phyloP scores from a whole-genome alignment of 805 yeast species.

The Candida ovalis region DNA sequence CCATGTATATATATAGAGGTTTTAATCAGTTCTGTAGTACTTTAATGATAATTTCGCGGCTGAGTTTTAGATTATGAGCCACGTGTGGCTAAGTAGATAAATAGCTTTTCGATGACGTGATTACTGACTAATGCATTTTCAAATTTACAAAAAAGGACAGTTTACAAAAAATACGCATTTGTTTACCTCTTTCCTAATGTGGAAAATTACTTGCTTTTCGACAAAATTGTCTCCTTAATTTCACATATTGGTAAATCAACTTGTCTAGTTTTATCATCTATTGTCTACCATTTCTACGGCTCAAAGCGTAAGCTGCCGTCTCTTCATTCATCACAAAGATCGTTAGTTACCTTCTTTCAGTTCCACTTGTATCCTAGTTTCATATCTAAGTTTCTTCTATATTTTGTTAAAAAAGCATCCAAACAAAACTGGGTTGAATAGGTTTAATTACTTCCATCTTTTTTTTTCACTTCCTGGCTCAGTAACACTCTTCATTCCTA shows the following conservation, averaged over 20 bases:
- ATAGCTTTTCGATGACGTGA: no score
- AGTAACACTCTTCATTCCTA: no score
- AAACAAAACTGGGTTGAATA: no score
- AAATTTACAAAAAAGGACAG: no score
- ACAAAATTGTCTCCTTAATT: neutral
- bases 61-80: no score
- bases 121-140: no score
- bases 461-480: no score
- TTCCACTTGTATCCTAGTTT: neutral
- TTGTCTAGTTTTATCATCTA: neutral
- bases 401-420: no score
- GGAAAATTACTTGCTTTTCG: constrained; percentile 11
- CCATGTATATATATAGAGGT: neutral
- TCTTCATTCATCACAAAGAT: neutral
- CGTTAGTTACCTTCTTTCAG: neutral
- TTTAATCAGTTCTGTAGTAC: no score
- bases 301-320: neutral
- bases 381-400: neutral
- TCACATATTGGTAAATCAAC: neutral
- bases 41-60: no score
- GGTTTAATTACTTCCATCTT: no score
- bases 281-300: neutral
- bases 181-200: constrained; percentile 20
- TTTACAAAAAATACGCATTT: constrained; percentile 3
- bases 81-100: no score